A percentile compares a stretch with the other conserved stretches of the same genome.
These are phyloP conservation scores for Crithidia sp. DNA, from an alignment of 208 protist species.

Conservation along the genomic window DNA sequence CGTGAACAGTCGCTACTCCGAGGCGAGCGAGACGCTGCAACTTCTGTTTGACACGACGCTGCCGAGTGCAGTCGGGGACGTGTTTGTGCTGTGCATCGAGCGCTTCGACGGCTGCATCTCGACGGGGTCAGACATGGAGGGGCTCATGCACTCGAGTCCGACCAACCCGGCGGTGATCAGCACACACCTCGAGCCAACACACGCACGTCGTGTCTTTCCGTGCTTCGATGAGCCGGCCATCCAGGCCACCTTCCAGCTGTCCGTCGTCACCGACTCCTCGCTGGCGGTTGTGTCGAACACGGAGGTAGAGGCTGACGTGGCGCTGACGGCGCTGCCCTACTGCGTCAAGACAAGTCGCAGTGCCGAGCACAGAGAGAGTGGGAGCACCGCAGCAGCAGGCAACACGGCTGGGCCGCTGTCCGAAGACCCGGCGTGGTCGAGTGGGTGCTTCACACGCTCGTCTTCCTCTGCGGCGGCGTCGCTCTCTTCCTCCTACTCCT, in stretches of 20 bases:
- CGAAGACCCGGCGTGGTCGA: not conserved
- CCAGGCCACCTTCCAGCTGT: constrained; percentile 56
- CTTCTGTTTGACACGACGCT: constrained; percentile 41
- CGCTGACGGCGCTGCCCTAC: constrained; percentile 19
- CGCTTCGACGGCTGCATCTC: constrained; percentile 53
- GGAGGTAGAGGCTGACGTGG: constrained; percentile 37
- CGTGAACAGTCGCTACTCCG: constrained; percentile 7
- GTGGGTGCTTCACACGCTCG: not conserved
- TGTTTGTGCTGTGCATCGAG: constrained; percentile 41
- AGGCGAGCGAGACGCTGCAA: constrained; percentile 41
- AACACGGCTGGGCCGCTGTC: no score
- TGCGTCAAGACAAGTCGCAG: not conserved
- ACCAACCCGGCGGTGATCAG: constrained; percentile 43
- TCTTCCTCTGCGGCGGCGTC: not conserved
- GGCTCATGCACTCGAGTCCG: constrained; percentile 47
- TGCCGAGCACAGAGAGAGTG: not conserved
- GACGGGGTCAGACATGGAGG: constrained; percentile 10
- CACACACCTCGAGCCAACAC: constrained; percentile 74
- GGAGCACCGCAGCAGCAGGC: not conserved
- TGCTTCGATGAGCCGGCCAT: constrained; percentile 81
- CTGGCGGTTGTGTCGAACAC: constrained; percentile 64
- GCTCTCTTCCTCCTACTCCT: not conserved
- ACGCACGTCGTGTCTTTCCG: constrained; percentile 59
- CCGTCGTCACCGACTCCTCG: constrained; percentile 38
- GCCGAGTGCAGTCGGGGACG: constrained; percentile 37